phyloP scores from a whole-genome alignment of 2,329 filamentous ascomycete species.

The Aphanocladium album region DNA sequence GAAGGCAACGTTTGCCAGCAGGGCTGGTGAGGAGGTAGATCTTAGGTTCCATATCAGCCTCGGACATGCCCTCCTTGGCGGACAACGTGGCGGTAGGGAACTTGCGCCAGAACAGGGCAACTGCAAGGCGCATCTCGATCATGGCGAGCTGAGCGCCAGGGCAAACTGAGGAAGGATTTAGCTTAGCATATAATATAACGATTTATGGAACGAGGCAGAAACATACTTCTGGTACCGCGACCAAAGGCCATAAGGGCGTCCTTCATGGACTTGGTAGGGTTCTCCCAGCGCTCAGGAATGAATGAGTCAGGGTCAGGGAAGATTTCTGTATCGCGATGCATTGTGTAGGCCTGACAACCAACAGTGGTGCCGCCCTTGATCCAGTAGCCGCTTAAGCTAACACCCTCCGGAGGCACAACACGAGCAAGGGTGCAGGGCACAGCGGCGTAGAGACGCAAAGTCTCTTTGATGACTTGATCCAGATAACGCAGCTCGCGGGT shows the following conservation, averaged over 20 bases:
- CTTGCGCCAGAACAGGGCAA: constrained; percentile 46
- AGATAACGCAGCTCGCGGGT: constrained; percentile 32
- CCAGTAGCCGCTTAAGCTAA: constrained; percentile 31
- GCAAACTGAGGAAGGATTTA: constrained; percentile 29
- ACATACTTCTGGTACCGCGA: constrained; percentile 40
- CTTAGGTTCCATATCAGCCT: not conserved
- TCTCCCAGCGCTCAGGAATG: constrained; percentile 33
- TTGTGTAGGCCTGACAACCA: constrained; percentile 38
- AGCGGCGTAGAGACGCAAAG: constrained; percentile 38
- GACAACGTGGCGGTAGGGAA: constrained; percentile 33
- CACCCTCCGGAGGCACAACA: constrained; percentile 34
- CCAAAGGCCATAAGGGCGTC: constrained; percentile 49
- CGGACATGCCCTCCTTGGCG: not conserved
- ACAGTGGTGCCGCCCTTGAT: constrained; percentile 37
- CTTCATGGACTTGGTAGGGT: constrained; percentile 36
- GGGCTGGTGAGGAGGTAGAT: not conserved
- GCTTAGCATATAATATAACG: not conserved
- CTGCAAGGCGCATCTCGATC: constrained; percentile 49
- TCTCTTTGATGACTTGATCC: constrained; percentile 40
- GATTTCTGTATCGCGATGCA: constrained; percentile 38
- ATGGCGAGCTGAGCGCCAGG: constrained; percentile 53
- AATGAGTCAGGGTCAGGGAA: constrained; percentile 35
- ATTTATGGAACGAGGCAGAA: not conserved
- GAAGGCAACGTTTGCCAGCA: not conserved
- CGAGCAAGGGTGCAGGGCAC: constrained; percentile 36